A percentile compares a stretch with the other conserved stretches of the same genome.
Conservation (phyloP, 257 asterid species). For the Salvia miltiorrhiza region DNA sequence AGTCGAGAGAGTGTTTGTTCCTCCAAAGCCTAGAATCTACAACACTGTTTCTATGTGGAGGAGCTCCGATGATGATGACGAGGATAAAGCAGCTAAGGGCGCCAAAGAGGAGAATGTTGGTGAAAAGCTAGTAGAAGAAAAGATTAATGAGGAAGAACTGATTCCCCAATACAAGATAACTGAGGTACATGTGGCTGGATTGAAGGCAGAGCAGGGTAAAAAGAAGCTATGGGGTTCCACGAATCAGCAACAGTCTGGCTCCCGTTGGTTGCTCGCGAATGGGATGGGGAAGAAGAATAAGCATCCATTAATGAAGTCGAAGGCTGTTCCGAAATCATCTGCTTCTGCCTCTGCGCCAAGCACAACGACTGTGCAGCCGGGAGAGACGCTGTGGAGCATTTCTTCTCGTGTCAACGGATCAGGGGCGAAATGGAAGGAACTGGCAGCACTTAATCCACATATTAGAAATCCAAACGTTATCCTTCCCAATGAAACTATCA, state of each 20-base stretch:
- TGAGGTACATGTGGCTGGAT: slow-evolving; percentile 83
- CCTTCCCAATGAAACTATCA: slow-evolving; percentile 38
- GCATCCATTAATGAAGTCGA: slow-evolving; percentile 73
- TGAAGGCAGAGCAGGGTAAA: slow-evolving; percentile 60
- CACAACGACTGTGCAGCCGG: slow-evolving; percentile 43
- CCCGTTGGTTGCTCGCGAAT: slow-evolving; percentile 95
- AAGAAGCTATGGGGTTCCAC: slow-evolving; percentile 86
- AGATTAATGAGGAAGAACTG: slow-evolving; percentile 41
- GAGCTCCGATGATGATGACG: slow-evolving; percentile 37
- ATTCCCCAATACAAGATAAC: slow-evolving; percentile 72
- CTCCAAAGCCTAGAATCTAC: slow-evolving; percentile 82
- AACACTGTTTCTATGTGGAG: slow-evolving; percentile 48
- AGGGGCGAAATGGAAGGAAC: slow-evolving; percentile 50
- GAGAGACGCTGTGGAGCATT: slow-evolving; percentile 78
- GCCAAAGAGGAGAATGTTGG: slow-evolving; percentile 21
- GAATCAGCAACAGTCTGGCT: slow-evolving; percentile 77
- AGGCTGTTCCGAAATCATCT: slow-evolving; percentile 38
- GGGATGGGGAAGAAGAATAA: slow-evolving; percentile 99
- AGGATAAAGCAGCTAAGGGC: slow-evolving; percentile 26
- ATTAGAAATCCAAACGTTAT: slow-evolving; percentile 59
- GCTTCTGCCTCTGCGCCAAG: slow-evolving; percentile 33
- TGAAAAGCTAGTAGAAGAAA: slow-evolving; percentile 45
- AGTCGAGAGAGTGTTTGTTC: slow-evolving; percentile 87
- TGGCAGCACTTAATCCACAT: slow-evolving; percentile 45
- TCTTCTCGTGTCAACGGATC: slow-evolving; percentile 61